Conservation (phyloP, 768 basidiomycete genomes). For the Clavulina sp. region DNA sequence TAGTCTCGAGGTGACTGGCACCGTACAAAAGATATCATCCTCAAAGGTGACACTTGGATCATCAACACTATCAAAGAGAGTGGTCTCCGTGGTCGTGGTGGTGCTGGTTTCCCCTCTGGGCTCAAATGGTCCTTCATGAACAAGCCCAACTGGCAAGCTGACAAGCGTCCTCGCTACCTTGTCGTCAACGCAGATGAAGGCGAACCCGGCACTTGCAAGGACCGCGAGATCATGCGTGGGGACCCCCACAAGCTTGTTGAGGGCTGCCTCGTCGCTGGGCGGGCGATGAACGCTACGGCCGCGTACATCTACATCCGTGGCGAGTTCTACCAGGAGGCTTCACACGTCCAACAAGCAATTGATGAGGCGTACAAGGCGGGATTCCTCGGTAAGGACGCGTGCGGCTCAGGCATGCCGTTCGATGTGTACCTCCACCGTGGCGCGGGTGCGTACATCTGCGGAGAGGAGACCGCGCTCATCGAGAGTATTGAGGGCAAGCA, state of each 20-base stretch:
- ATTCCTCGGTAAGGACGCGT: slow-evolving; percentile 76
- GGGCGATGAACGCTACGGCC: slow-evolving; percentile 91
- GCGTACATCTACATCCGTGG: slow-evolving; percentile 99
- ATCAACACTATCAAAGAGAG: slow-evolving; percentile 94
- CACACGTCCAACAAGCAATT: slow-evolving; percentile 89
- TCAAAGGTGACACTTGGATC: slow-evolving; percentile 94
- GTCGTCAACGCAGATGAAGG: slow-evolving; percentile 98
- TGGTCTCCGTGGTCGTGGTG: slow-evolving; percentile 86
- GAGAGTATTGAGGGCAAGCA: slow-evolving; percentile 97
- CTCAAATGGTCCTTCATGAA: slow-evolving; percentile 99
- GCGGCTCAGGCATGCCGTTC: slow-evolving; percentile 84
- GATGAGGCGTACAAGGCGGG: slow-evolving; percentile 85
- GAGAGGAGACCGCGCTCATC: slow-evolving; percentile 95
- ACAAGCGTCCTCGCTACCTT: slow-evolving; percentile 76
- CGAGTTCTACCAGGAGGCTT: slow-evolving; percentile 91
- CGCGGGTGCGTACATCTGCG: slow-evolving; percentile 96
- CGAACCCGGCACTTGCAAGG: slow-evolving; percentile 97
- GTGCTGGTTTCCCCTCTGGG: slow-evolving; percentile 92
- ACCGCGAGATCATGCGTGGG: slow-evolving; percentile 92
- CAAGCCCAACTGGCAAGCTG: slow-evolving; percentile 97
- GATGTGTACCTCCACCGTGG: slow-evolving; percentile 98
- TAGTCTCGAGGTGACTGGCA: slow-evolving; percentile 97
- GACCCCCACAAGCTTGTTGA: slow-evolving; percentile 98
- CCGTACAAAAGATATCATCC: slow-evolving; percentile 85
- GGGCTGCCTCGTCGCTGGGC: slow-evolving; percentile 91